Evolutionary conservation across 2,329 filamentous ascomycete genomes (phyloP).

Genomic region (Botrytis paeoniae): DNA sequence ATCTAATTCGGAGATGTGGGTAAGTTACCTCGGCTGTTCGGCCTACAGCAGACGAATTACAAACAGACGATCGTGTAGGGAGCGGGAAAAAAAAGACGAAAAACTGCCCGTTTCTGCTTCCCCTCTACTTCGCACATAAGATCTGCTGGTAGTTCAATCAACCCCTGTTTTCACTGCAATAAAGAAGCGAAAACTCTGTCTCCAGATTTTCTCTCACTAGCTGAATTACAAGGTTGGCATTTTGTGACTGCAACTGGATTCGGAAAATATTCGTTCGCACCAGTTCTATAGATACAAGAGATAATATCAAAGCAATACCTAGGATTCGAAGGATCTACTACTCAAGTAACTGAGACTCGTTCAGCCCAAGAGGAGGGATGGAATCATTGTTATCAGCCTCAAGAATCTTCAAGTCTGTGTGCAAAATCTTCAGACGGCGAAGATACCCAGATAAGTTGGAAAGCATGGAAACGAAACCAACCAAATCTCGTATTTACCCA

Average conservation of each 20-base stretch:
- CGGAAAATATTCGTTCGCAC: not conserved
- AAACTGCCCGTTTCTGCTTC: not conserved
- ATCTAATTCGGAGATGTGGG: not conserved
- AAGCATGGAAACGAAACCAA: not conserved
- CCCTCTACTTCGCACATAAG: not conserved
- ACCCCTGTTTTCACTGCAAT: not conserved
- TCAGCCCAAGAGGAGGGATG: not conserved
- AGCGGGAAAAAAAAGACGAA: not conserved
- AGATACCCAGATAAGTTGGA: not conserved
- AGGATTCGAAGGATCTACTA: not conserved
- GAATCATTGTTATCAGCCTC: not conserved
- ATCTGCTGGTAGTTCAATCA: not conserved
- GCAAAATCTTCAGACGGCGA: not conserved
- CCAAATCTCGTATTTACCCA: not conserved
- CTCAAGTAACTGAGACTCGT: not conserved
- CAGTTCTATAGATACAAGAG: not conserved
- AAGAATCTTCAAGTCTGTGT: not conserved
- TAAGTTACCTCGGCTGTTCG: not conserved
- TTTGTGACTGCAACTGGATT: not conserved
- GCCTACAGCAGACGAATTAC: not conserved
- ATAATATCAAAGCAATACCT: not conserved
- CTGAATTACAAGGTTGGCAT: not conserved
- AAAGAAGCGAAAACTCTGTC: conserved; percentile 1
- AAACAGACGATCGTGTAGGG: not conserved
- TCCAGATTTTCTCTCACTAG: conserved; percentile 5